Base-by-base conservation (phyloP, 257 asterid genomes). In the Henckelia pumila region DNA sequence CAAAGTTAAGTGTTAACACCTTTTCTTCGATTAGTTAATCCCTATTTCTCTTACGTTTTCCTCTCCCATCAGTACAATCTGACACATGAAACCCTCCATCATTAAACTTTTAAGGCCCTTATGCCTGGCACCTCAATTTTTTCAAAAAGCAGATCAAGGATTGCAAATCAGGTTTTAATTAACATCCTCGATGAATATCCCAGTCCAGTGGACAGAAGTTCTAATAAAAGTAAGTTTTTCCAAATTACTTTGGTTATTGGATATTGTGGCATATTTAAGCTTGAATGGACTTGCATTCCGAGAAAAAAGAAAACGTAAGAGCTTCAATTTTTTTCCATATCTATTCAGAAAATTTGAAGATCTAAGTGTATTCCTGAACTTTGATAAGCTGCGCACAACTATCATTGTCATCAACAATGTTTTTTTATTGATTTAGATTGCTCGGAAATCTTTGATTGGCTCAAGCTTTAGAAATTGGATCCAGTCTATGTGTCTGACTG, bases 271-370 rank as follows among this genome's bases (percentile, higher is more conserved):
- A 10, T 9, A 10, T 37, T 37, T 10, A 37, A 37, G 49, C 49
- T 37, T 11, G 17, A 2, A 9, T 37, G 5, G 17, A 11, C 17
- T 37, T 37, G 49, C 17, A 37, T 52, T 58, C 2, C 5, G 6
- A 17, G 1, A 26, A 26, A 13, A 60, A 59, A 28, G 9, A 7
- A 60, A 30, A 5, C 29, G 47, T n/a, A n/a, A n/a, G n/a, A n/a
- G n/a, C n/a, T n/a, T n/a, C n/a, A n/a, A n/a, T n/a, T n/a, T n/a
- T n/a, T n/a, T 26, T 60, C 19, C 50, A 24, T 7, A 33, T 57
- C 26, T 32, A 67, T 35, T 66, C 52, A 55, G 22, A 49, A 53
- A 66, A n/a, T 19, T 30, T 29, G 66, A 7, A 61, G 66, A 20
- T n/a, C 24, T 10, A 4, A 22, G 3, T 35, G 20, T 14, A 24